Evolutionary conservation across 1,284 basidiomycete genomes (phyloP), one percentile per base, ranked within the genome.

Genomic region (Ceratobasidium sp.): DNA sequence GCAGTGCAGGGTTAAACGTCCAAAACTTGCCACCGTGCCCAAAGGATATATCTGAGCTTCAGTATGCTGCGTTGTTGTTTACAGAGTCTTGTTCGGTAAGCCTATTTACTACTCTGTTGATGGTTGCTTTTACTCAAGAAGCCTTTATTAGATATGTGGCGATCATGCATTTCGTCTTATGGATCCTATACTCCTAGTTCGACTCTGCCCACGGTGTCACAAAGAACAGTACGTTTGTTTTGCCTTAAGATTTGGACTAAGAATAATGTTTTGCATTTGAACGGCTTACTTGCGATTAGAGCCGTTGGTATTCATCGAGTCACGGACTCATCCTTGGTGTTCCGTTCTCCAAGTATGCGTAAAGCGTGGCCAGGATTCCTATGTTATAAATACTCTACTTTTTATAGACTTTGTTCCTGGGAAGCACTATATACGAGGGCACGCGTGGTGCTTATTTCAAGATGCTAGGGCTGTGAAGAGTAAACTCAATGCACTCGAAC

Each of bases 11-110:
- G 23, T 28, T 15, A 18, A 67, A 55, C 53, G 64, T 56, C 20
- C 23, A 28, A n/a, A 49, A 49, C 28, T 42, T 56, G 53, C 39
- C 66, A n/a, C 63, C 76, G 3, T 77, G 76, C 46, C 76, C 76
- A 3, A 55, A 69, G 18, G 63, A 69, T 26, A 18, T 77, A 12
- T 68, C 64, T 40, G 66, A 77, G 40, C 76, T 66, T 3, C 44
- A 67, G 49, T 58, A 68, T 40, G 76, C 76, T 20, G 63, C 44
- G 18, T 51, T 77, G 3, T 26, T 69, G 4, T 77, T 77, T 40
- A 58, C 76, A 26, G 44, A 56, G 40, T 39, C 39, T 15, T 77
- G 76, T n/a, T 67, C 64, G 9, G 76, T 77, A 33, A 55, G 75
- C 42, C 60, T 63, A n/a, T 33, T 33, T 33, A 33, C 33, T 33